Base-by-base conservation (phyloP, 1,284 basidiomycete genomes). In the Heterobasidion occidentale region DNA sequence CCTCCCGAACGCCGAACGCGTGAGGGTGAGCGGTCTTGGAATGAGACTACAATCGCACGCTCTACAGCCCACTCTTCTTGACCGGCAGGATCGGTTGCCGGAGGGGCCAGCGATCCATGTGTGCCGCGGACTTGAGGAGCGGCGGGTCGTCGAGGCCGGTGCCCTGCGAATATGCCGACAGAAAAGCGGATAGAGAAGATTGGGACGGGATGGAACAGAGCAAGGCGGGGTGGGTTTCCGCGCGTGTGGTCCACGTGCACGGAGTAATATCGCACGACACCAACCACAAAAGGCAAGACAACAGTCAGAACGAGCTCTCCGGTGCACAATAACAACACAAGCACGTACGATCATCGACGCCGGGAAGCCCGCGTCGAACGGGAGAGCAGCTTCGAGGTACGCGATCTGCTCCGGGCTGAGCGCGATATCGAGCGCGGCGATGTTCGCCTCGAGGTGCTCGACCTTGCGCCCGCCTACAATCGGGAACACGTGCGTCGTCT, bases 401-500 rank as follows among this genome's bases (percentile, higher is more conserved):
- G 6, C 9, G 48, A 71, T 66, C 34, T 71, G 69, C 46, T 65
- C 69, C 17, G 51, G 20, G n/a, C 61, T 63, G 15, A 73, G 60
- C 27, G 58, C 57, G 59, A 72, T 64, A 7, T 60, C 45, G 42
- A 73, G 64, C n/a, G 65, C 69, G 36, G 66, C 58, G 51, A 73
- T 62, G 62, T 72, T 72, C 54, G 60, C 60, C 27, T 62, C 45
- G 8, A 73, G 61, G 48, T 73, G 68, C 55, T 64, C 62, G 33
- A 69, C 60, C 57, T 72, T 73, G 56, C 69, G 64, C 0, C 70
- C 70, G 15, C 71, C 71, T 20, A 70, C 58, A 52, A 71, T 64
- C 1, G 69, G 69, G 60, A 70, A 68, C 51, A 70, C 68, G 56
- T 67, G 58, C 0, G 66, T 60, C 8, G 62, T 58, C 53, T 64